Conservation (phyloP, 2,329 filamentous ascomycete genomes). For the Sporothrix brunneoviolacea region DNA sequence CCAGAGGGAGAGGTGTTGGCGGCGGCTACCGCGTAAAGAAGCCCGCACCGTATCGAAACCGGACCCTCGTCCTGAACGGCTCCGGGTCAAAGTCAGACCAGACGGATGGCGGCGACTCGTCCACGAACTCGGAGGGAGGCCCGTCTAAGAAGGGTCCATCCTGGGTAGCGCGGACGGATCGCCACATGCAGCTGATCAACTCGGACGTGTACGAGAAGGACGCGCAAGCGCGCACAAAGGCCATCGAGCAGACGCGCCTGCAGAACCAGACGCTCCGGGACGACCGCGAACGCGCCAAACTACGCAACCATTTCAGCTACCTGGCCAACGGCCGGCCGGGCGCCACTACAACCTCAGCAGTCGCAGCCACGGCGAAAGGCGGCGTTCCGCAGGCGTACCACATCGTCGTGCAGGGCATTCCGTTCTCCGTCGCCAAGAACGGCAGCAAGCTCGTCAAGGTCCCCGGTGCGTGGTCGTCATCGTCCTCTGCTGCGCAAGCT, state of each 20-base stretch:
- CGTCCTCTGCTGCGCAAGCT: background rate
- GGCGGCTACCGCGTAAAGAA: constrained; percentile 32
- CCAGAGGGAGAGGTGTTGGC: constrained; percentile 1
- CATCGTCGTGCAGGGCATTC: constrained; percentile 63
- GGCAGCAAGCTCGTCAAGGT: constrained; percentile 77
- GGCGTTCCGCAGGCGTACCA: constrained; percentile 43
- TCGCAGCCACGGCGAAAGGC: constrained; percentile 22
- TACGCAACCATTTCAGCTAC: constrained; percentile 41
- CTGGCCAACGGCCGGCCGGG: constrained; percentile 22
- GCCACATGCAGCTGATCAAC: constrained; percentile 79
- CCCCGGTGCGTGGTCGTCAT: constrained; percentile 49
- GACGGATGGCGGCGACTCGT: constrained; percentile 21
- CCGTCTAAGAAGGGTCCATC: constrained; percentile 22
- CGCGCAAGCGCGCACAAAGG: constrained; percentile 58
- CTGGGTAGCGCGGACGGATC: constrained; percentile 68
- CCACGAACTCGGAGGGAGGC: constrained; percentile 25
- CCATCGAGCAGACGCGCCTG: constrained; percentile 62
- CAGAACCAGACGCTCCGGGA: constrained; percentile 49
- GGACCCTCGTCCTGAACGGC: constrained; percentile 59
- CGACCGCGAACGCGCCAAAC: constrained; percentile 52
- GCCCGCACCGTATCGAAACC: constrained; percentile 35
- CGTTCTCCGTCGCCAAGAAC: constrained; percentile 65
- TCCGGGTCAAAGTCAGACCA: constrained; percentile 23
- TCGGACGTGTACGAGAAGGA: constrained; percentile 71
- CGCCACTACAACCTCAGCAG: constrained; percentile 22